phyloP scores from a whole-genome alignment of 1,284 basidiomycete species.

The Malassezia obtusa region DNA sequence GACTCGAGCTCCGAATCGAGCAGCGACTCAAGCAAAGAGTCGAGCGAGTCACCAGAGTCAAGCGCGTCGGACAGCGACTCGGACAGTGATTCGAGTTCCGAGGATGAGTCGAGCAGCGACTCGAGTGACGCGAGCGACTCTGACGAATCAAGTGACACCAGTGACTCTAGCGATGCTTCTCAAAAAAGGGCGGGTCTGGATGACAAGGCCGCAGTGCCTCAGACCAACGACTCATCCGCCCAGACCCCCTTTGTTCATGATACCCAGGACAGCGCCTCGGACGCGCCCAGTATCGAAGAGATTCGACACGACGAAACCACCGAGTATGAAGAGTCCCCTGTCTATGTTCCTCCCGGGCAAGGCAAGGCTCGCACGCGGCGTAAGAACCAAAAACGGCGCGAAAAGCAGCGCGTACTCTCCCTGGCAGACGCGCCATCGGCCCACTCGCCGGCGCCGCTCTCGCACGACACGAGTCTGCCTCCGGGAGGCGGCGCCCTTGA shows the following conservation, averaged over 20 bases:
- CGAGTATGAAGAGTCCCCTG: background rate
- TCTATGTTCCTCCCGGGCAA: conserved; percentile 22
- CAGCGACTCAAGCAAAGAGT: background rate
- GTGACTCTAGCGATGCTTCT: background rate
- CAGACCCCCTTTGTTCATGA: background rate
- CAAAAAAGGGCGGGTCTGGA: too few species aligned
- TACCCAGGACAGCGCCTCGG: background rate
- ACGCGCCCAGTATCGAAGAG: background rate
- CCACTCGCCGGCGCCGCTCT: background rate
- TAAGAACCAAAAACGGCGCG: conserved; percentile 23
- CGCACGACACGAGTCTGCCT: conserved; percentile 2
- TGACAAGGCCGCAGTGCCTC: too few species aligned
- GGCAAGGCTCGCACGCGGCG: conserved; percentile 25
- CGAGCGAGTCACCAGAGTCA: background rate
- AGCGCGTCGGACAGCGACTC: background rate
- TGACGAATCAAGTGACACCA: background rate
- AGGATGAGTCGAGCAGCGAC: background rate
- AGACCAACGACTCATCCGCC: background rate
- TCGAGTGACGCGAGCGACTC: background rate
- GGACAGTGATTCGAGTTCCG: background rate
- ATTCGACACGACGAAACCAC: background rate
- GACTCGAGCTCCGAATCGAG: background rate
- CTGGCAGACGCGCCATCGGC: background rate
- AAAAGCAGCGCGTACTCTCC: background rate
- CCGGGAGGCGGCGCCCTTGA: conserved; percentile 13